Conservation (phyloP, 176 grass and related monocot species). For the Zoysia japonica region DNA sequence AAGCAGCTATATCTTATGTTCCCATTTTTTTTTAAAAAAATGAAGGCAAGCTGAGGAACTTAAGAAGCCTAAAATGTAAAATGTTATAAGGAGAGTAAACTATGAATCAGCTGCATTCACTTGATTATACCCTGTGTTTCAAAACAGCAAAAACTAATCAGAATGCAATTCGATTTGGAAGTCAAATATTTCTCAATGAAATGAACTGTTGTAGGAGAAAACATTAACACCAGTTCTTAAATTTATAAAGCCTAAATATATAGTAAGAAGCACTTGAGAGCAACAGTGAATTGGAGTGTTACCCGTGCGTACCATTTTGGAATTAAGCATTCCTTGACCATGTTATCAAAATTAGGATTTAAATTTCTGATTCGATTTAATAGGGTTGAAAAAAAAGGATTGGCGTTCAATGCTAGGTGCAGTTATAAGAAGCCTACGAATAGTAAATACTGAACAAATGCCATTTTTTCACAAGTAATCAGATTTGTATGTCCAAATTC, state of each 20-base stretch:
- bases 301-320: neutral
- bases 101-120: neutral
- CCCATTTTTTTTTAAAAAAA: conserved; percentile 17
- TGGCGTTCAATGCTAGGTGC: neutral
- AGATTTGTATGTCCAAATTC: conserved; percentile 5
- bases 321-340: neutral
- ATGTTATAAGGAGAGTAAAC: neutral
- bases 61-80: neutral
- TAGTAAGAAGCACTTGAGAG: neutral
- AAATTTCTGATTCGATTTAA: conserved; percentile 28
- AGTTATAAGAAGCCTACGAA: conserved; percentile 20
- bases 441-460: conserved; percentile 27
- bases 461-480: neutral
- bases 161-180: conserved; percentile 20
- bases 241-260: neutral
- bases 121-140: neutral
- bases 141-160: conserved; percentile 16
- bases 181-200: neutral
- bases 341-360: conserved; percentile 2
- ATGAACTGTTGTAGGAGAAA: neutral
- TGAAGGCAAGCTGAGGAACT: neutral
- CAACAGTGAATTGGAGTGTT: conserved; percentile 1
- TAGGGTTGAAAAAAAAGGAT: conserved; percentile 7
- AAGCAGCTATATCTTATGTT: conserved; percentile 18
- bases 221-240: neutral